These are phyloP conservation scores for Fusarium fujikuroi DNA, from an alignment of 2,329 filamentous ascomycete species.

Conservation along the genomic window DNA sequence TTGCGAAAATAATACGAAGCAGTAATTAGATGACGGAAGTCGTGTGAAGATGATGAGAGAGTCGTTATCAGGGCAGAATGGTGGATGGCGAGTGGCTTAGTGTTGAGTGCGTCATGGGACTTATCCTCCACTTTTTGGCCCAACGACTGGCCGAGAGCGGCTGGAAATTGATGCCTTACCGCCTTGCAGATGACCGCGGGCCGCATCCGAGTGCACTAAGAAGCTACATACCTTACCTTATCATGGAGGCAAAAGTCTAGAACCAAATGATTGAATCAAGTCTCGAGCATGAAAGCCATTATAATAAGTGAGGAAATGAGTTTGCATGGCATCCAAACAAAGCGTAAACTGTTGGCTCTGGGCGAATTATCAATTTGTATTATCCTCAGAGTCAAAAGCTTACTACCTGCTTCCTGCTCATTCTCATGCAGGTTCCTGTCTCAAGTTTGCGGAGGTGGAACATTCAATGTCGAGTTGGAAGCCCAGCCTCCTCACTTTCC, in stretches of 20 bases:
- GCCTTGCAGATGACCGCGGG: conserved; percentile 30
- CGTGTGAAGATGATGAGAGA: conserved; percentile 31
- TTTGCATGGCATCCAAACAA: background rate
- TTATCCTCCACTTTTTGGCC: conserved; percentile 41
- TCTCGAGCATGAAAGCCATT: background rate
- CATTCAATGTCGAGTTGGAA: background rate
- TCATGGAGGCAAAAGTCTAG: conserved; percentile 13
- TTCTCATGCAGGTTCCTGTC: conserved; percentile 15
- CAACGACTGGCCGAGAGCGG: conserved; percentile 23
- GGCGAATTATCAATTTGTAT: background rate
- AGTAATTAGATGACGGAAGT: conserved; percentile 18
- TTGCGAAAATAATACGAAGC: background rate
- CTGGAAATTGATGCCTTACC: conserved; percentile 42
- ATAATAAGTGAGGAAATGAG: conserved; percentile 1
- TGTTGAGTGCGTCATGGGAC: conserved; percentile 54
- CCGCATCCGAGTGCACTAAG: conserved; percentile 30
- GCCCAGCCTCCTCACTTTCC: conserved; percentile 2
- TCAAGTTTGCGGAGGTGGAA: conserved; percentile 14
- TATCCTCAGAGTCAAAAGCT: background rate
- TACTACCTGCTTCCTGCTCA: background rate
- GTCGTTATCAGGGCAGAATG: conserved; percentile 41
- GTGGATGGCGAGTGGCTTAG: conserved; percentile 43
- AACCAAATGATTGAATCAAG: conserved; percentile 3
- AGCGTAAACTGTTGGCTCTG: background rate
- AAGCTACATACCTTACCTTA: conserved; percentile 25